Conservation (phyloP, 768 basidiomycete species). For the Lactifluus echinatus region DNA sequence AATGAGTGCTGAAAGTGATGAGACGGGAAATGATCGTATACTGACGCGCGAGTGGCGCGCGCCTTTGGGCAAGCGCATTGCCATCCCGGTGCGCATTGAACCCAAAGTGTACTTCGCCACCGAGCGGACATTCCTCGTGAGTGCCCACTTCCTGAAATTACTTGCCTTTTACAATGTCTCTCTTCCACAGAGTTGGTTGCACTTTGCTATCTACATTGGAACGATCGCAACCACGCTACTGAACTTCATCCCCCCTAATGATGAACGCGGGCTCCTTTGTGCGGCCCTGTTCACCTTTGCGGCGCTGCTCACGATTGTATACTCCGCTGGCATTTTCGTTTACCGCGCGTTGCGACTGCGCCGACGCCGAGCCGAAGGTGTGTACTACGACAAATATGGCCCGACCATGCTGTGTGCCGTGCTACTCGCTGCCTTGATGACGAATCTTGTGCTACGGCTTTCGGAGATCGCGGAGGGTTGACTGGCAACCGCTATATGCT, state of each 20-base stretch:
- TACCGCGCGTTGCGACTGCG: constrained; percentile 65
- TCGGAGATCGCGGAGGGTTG: constrained; percentile 35
- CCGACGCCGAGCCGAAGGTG: constrained; percentile 60
- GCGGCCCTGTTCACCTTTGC: constrained; percentile 84
- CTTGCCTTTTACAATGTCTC: background rate
- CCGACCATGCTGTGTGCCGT: constrained; percentile 67
- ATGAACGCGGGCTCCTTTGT: constrained; percentile 73
- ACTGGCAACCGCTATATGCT: background rate
- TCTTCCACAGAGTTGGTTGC: constrained; percentile 72
- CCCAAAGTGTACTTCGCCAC: constrained; percentile 98
- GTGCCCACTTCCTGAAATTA: constrained; percentile 26
- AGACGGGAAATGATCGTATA: constrained; percentile 40
- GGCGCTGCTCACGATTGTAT: constrained; percentile 83
- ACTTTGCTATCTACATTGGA: constrained; percentile 79
- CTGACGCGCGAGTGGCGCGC: constrained; percentile 66
- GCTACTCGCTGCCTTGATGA: constrained; percentile 57
- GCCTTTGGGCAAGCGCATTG: constrained; percentile 79
- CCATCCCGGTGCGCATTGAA: constrained; percentile 92
- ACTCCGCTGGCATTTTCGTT: constrained; percentile 74
- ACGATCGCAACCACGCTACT: constrained; percentile 84
- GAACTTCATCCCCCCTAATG: constrained; percentile 71
- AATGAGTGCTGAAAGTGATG: constrained; percentile 8
- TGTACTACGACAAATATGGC: constrained; percentile 88
- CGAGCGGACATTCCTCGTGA: constrained; percentile 87
- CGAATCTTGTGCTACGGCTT: constrained; percentile 66